These are phyloP conservation scores for Dacryopinax primogenitus DNA, from an alignment of 768 basidiomycete genomes.

Conservation along the genomic window DNA sequence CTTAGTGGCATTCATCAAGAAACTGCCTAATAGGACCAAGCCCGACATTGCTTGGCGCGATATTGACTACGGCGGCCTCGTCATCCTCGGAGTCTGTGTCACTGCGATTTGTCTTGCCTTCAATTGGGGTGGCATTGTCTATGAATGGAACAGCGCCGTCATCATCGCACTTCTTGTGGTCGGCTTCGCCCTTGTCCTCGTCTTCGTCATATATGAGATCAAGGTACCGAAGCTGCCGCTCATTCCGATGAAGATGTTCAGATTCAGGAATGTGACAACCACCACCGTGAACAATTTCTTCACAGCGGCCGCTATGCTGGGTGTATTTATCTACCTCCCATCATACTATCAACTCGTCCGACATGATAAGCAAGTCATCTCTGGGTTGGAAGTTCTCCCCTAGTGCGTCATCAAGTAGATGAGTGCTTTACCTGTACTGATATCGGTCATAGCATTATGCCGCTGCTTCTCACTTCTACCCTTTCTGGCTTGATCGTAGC, in stretches of 20 bases:
- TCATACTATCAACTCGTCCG: neutral
- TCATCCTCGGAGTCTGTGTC: neutral
- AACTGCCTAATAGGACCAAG: neutral
- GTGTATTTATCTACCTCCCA: neutral
- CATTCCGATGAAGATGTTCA: slow-evolving; percentile 2
- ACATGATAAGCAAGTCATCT: neutral
- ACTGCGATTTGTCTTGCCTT: neutral
- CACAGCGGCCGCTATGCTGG: no score
- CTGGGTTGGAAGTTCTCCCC: neutral
- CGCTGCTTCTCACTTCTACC: neutral
- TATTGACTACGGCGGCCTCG: neutral
- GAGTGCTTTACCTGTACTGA: neutral
- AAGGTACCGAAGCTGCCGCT: neutral
- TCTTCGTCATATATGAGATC: neutral
- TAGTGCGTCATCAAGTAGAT: neutral
- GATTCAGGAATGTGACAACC: neutral
- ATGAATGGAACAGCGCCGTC: neutral
- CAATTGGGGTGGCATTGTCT: neutral
- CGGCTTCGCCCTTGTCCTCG: neutral
- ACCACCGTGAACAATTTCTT: neutral
- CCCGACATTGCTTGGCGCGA: neutral
- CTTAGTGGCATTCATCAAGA: neutral
- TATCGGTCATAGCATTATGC: neutral
- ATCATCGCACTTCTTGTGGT: neutral
- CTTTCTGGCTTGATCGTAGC: neutral